Base-by-base conservation (phyloP, 1,284 basidiomycete genomes). In the Sanghuangporus sanghuang region DNA sequence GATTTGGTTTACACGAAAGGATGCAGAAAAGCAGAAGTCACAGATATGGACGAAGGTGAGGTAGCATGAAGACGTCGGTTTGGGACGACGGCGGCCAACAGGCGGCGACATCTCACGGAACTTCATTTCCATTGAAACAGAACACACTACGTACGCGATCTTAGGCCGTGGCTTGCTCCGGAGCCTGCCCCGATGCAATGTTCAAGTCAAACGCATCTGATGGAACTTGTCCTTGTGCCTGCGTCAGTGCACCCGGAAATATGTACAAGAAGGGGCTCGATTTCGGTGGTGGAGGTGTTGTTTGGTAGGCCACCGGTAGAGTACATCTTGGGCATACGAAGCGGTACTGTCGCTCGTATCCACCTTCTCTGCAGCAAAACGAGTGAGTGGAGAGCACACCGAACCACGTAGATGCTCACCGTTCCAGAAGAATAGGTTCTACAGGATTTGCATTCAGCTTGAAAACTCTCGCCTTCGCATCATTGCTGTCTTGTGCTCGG, bases 141-240 rank as follows among this genome's bases (percentile, higher is more conserved):
- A 46, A 18, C 21, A 46, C 44, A 12, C 44, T 7, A n/a, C 14
- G 16, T 46, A 11, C 39, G 32, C 53, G 35, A 27, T 14, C 32
- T 54, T 8, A 54, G 16, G 53, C 57, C 7, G 21, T 48, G n/a
- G 38, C 42, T 9, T 46, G 14, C 16, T 8, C 35, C 23, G 35
- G 7, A n/a, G 21, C 3, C n/a, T 53, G 6, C n/a, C 8, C 39
- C 40, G 21, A 57, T 50, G 40, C 36, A 8, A 44, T 23, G 21
- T 85, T 85, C 58, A 85, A 81, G 53, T 87, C 84, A 70, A 93
- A 90, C 7, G 91, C 91, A 67, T 90, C 89, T 54, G 80, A 73
- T 6, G 90, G 90, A 32, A 91, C 76, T 72, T 92, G 87, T 23
- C 90, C 90, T 76, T 93, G 90, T 67, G 86, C 77, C 70, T 89